phyloP scores from a whole-genome alignment of 208 protist species.

The Crithidia bombi region DNA sequence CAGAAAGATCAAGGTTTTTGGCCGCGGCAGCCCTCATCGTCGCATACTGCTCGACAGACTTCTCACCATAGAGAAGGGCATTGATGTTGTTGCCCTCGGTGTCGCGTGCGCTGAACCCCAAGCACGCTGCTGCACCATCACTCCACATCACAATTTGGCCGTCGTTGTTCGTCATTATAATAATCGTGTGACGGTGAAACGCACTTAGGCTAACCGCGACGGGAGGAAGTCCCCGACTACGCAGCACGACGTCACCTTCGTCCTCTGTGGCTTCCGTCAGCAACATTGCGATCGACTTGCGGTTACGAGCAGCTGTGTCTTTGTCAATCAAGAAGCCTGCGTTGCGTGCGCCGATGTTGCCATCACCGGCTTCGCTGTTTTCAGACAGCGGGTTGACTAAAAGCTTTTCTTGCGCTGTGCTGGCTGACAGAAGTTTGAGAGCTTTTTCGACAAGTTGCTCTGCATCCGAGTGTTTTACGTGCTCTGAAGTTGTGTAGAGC shows the following conservation, averaged over 20 bases:
- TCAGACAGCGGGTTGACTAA: constrained; percentile 27
- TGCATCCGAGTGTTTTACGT: not conserved
- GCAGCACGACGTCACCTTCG: constrained; percentile 45
- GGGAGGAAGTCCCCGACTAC: constrained; percentile 37
- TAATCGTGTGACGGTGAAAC: constrained; percentile 47
- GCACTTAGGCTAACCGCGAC: constrained; percentile 43
- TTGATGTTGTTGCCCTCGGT: constrained; percentile 64
- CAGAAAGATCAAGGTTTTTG: constrained; percentile 52
- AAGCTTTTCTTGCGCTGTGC: constrained; percentile 2
- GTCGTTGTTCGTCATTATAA: constrained; percentile 55
- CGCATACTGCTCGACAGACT: constrained; percentile 59
- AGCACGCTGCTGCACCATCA: constrained; percentile 50
- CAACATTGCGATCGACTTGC: constrained; percentile 37
- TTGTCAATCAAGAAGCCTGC: constrained; percentile 32
- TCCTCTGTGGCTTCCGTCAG: constrained; percentile 57
- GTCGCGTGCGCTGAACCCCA: constrained; percentile 58
- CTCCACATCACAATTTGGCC: constrained; percentile 61
- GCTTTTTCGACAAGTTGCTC: constrained; percentile 14
- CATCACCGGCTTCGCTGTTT: constrained; percentile 11
- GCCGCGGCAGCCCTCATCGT: constrained; percentile 60
- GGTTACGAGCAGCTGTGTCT: constrained; percentile 32
- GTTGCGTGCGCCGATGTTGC: constrained; percentile 1
- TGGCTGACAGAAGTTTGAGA: constrained; percentile 5
- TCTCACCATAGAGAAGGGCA: constrained; percentile 64
- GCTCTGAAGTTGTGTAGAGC: constrained; percentile 15